Base-by-base conservation (phyloP, 129 eudicot species). In the Flaveria trinervia region DNA sequence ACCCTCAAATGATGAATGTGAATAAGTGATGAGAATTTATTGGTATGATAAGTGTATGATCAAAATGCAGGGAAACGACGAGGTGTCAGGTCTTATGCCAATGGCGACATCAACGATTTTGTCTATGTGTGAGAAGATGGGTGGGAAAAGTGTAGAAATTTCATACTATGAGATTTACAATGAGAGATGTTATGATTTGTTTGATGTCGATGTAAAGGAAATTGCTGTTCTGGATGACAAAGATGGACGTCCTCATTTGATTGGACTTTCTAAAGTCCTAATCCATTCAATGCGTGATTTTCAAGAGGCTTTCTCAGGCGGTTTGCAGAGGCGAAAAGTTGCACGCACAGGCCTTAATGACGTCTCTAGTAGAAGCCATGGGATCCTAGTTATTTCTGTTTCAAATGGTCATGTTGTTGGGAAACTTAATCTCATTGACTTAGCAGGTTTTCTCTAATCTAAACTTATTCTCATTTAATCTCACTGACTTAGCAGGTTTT, bases 331-430 rank as follows among this genome's bases (percentile, higher is more conserved):
- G 82, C 87, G 99, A 36, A 94, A 89, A 84, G 94, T 91, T 80
- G 97, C 99, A 30, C 88, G 77, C 65, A 95, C 97, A 9, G 85
- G 88, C 70, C 85, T 95, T 16, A 95, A 95, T 68, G 99, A 95
- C 80, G 94, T 84, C 55, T 95, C 99, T 12, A 95, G 97, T 75
- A 85, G 99, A 75, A 91, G 97, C 86, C 99, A 95, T 76, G 96
- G 88, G 20, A 94, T 89, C 44, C 96, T 95, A 67, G 88, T 80
- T 54, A 77, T 95, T 74, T 48, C 78, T 41, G 85, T 89, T 77
- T 84, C 90, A 6, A 77, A 84, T 84, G 84, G 77, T 65, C 70
- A 69, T 5, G 79, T 85, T 28, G 78, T 79, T 26, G 97, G 99
- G 74, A 95, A 95, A 88, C 81, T 95, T 16, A 89, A 91, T 83